These are phyloP conservation scores for Pisolithus albus DNA, from an alignment of 768 basidiomycete genomes.

Conservation along the genomic window DNA sequence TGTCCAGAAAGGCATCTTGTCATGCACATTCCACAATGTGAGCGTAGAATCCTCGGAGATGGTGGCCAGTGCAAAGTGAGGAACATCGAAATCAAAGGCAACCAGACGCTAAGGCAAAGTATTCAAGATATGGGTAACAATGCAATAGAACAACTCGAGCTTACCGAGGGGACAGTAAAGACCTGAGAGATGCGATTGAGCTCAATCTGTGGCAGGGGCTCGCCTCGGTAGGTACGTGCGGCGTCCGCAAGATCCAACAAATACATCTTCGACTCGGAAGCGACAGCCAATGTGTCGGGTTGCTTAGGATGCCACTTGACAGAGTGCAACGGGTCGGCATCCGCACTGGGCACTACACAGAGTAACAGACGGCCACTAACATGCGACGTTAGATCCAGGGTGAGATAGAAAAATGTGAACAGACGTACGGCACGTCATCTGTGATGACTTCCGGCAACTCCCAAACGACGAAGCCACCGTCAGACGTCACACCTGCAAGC, in stretches of 20 bases:
- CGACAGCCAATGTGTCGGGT: slow-evolving; percentile 73
- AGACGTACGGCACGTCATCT: slow-evolving; percentile 77
- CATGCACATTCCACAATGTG: slow-evolving; percentile 76
- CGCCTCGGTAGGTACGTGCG: slow-evolving; percentile 52
- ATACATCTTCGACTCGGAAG: slow-evolving; percentile 69
- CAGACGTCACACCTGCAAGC: slow-evolving; percentile 79
- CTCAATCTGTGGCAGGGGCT: slow-evolving; percentile 62
- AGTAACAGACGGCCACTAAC: slow-evolving; percentile 59
- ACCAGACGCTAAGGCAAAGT: slow-evolving; percentile 54
- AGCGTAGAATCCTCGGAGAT: slow-evolving; percentile 79
- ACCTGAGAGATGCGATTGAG: slow-evolving; percentile 62
- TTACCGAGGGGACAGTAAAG: slow-evolving; percentile 64
- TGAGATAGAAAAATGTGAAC: background rate
- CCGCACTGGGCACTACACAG: slow-evolving; percentile 57
- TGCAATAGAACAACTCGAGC: slow-evolving; percentile 17
- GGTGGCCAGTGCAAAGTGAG: slow-evolving; percentile 70
- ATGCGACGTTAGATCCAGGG: slow-evolving; percentile 4
- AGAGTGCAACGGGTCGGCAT: slow-evolving; percentile 59
- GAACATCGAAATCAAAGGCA: slow-evolving; percentile 79
- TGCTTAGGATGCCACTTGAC: slow-evolving; percentile 90
- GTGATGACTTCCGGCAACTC: slow-evolving; percentile 77
- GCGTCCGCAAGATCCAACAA: slow-evolving; percentile 66
- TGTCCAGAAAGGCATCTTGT: slow-evolving; percentile 67
- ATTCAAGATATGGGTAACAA: background rate
- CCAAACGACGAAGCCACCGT: slow-evolving; percentile 88